phyloP scores from a whole-genome alignment of 2,329 filamentous ascomycete species.

The Hypoxylon rubiginosum region DNA sequence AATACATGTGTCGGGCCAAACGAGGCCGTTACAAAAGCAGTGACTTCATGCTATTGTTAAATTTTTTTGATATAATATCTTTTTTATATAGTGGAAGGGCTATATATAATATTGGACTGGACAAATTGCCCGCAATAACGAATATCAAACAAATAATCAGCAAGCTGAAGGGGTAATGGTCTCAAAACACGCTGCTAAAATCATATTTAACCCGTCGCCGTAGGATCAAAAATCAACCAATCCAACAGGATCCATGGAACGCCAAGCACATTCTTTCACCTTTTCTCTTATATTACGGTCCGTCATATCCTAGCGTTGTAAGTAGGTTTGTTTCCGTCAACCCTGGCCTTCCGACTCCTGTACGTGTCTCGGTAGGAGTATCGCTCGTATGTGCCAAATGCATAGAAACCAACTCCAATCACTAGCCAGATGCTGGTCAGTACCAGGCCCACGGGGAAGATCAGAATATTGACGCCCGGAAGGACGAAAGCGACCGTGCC shows the following conservation, averaged over 20 bases:
- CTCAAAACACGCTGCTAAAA: slow-evolving; percentile 23
- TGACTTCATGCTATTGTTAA: not conserved
- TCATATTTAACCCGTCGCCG: slow-evolving; percentile 22
- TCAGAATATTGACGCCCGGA: slow-evolving; percentile 75
- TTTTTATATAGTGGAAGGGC: slow-evolving; percentile 6
- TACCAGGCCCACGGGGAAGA: slow-evolving; percentile 78
- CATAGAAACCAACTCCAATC: slow-evolving; percentile 69
- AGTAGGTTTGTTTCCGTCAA: slow-evolving; percentile 53
- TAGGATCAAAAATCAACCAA: slow-evolving; percentile 26
- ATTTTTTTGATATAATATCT: slow-evolving; percentile 13
- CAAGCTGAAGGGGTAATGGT: slow-evolving; percentile 16
- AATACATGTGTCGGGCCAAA: slow-evolving; percentile 54
- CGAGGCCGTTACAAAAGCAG: not conserved
- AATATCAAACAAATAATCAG: slow-evolving; percentile 31
- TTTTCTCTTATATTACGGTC: not conserved
- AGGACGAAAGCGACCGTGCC: slow-evolving; percentile 75
- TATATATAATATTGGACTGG: slow-evolving; percentile 24
- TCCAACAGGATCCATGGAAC: slow-evolving; percentile 51
- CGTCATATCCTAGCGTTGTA: slow-evolving; percentile 44
- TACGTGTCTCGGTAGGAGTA: slow-evolving; percentile 76
- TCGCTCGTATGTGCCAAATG: slow-evolving; percentile 74
- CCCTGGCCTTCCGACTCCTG: slow-evolving; percentile 63
- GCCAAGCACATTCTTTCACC: slow-evolving; percentile 15
- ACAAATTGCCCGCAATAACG: slow-evolving; percentile 10
- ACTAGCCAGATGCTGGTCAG: slow-evolving; percentile 74